Evolutionary conservation across 177 flowering plant species (phyloP).

Genomic region (Telopea speciosissima): DNA sequence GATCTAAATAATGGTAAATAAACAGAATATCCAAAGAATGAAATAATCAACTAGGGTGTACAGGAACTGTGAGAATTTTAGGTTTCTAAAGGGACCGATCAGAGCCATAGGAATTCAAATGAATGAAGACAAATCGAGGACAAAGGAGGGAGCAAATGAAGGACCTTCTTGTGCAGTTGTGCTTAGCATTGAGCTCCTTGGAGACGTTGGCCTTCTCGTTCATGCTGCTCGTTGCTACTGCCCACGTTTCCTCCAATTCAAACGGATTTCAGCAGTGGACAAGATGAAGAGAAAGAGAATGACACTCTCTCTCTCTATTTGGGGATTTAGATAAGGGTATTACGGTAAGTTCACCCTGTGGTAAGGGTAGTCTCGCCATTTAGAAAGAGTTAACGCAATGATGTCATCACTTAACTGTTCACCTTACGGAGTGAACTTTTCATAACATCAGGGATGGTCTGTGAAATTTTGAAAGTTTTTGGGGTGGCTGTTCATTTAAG

Average conservation of each 20-base stretch:
- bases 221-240: conserved; percentile 31
- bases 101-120: not conserved
- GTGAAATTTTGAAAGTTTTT: no score
- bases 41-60: not conserved
- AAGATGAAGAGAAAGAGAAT: conserved; percentile 10
- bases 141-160: no score
- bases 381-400: no score
- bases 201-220: conserved; percentile 87
- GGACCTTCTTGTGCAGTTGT: conserved; percentile 88
- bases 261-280: conserved; percentile 3
- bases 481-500: no score
- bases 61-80: not conserved
- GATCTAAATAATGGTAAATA: not conserved
- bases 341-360: no score
- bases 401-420: no score
- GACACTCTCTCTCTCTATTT: no score
- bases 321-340: no score
- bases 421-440: no score
- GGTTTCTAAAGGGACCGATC: conserved; percentile 3
- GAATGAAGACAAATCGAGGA: not conserved
- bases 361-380: no score
- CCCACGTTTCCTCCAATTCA: not conserved
- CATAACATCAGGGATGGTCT: no score
- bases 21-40: not conserved
- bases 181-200: conserved; percentile 87